Percentiles rank a stretch among this genome's conserved stretches.
Conservation (phyloP, 805 yeast species). For the Starmera dryadoides region DNA sequence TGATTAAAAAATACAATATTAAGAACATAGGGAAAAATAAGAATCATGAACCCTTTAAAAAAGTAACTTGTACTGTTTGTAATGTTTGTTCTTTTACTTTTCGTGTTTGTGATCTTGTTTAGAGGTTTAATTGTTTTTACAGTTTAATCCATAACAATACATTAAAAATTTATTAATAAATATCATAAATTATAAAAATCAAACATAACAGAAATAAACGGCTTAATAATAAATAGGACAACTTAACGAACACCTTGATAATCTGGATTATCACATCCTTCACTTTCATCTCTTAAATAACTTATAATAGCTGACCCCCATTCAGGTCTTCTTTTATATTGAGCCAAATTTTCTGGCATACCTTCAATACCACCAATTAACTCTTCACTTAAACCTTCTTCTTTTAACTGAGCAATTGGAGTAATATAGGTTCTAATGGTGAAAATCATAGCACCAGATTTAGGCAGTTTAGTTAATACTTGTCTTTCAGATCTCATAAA, state of each 20-base stretch:
- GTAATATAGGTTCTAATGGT: slow-evolving; percentile 50
- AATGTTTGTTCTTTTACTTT: too few relatives aligned
- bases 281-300: slow-evolving; percentile 29
- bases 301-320: slow-evolving; percentile 65
- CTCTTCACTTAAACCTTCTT: slow-evolving; percentile 41
- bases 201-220: too few relatives aligned
- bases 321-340: slow-evolving; percentile 53
- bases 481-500: slow-evolving; percentile 58
- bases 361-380: slow-evolving; percentile 58
- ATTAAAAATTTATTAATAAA: too few relatives aligned
- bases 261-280: slow-evolving; percentile 23
- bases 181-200: too few relatives aligned
- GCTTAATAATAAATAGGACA: too few relatives aligned
- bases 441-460: slow-evolving; percentile 38
- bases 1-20: too few relatives aligned
- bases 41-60: too few relatives aligned
- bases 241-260: slow-evolving; percentile 5
- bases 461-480: slow-evolving; percentile 43
- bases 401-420: slow-evolving; percentile 40
- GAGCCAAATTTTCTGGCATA: slow-evolving; percentile 49
- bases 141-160: too few relatives aligned
- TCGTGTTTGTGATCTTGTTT: too few relatives aligned
- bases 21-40: too few relatives aligned
- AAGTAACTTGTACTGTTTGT: too few relatives aligned
- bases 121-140: too few relatives aligned